A percentile compares a stretch with the other conserved stretches of the same genome.
phyloP scores from a whole-genome alignment of 805 yeast genomes.

The Candida incommunis region DNA sequence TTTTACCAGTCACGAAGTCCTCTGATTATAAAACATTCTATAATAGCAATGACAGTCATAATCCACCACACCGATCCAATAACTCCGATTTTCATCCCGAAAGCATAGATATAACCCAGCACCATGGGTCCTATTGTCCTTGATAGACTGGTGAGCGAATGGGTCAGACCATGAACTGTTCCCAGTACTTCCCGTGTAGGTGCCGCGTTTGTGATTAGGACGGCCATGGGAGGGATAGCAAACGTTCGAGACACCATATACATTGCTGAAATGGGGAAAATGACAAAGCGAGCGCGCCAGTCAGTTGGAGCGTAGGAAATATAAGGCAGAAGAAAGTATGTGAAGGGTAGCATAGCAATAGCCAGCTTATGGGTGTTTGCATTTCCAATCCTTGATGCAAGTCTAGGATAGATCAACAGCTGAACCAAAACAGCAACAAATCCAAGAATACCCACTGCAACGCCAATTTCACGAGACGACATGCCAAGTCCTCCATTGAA shows the following conservation, averaged over 20 bases:
- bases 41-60: conserved; percentile 9
- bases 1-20: conserved; percentile 12
- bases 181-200: conserved; percentile 14
- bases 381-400: conserved; percentile 34
- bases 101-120: conserved; percentile 13
- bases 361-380: conserved; percentile 30
- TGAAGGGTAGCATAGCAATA: conserved; percentile 29
- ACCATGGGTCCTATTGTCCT: conserved; percentile 13
- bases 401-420: conserved; percentile 33
- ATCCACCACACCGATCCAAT: conserved; percentile 15
- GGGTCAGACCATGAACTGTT: conserved; percentile 15
- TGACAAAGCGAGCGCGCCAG: conserved; percentile 3
- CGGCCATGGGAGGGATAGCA: conserved; percentile 15
- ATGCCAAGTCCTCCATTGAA: conserved; percentile 41
- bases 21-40: conserved; percentile 9
- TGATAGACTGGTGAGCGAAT: conserved; percentile 11
- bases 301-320: conserved; percentile 14
- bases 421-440: conserved; percentile 36
- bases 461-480: conserved; percentile 34
- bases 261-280: conserved; percentile 7
- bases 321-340: conserved; percentile 34
- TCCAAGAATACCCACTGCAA: conserved; percentile 37
- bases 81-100: conserved; percentile 10
- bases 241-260: conserved; percentile 12
- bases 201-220: conserved; percentile 14